These are phyloP conservation scores for Nakazawaea laoshanensis DNA, from an alignment of 805 yeast genomes.

Conservation along the genomic window DNA sequence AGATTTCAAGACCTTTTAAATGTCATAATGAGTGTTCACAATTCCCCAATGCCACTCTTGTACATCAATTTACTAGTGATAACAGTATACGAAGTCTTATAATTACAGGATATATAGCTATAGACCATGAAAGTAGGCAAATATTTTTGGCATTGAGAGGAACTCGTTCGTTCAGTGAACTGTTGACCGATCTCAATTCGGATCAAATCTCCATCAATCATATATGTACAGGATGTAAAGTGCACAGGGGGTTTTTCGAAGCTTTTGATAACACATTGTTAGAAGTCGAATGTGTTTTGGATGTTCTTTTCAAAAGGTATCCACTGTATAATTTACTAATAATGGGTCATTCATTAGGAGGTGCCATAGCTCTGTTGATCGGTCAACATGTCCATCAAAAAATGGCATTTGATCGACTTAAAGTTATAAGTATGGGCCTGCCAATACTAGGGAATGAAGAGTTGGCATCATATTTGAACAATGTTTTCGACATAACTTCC, in stretches of 20 bases:
- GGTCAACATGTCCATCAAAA: conserved; percentile 27
- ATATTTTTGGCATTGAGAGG: conserved; percentile 31
- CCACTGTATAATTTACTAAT: conserved; percentile 13
- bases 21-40: conserved; percentile 28
- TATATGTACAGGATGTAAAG: conserved; percentile 23
- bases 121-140: conserved; percentile 9
- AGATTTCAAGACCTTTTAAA: conserved; percentile 27
- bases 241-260: conserved; percentile 29
- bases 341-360: conserved; percentile 26
- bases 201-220: conserved; percentile 25
- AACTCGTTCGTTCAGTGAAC: conserved; percentile 31
- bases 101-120: conserved; percentile 13
- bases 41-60: conserved; percentile 28
- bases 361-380: conserved; percentile 29
- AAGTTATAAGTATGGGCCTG: conserved; percentile 32
- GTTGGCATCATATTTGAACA: conserved; percentile 29
- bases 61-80: conserved; percentile 28
- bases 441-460: conserved; percentile 32
- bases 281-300: conserved; percentile 18
- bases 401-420: conserved; percentile 23
- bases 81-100: conserved; percentile 12
- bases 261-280: conserved; percentile 22
- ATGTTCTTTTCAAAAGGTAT: conserved; percentile 14
- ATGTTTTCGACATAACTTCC: not conserved
- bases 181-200: conserved; percentile 29